These are phyloP conservation scores for Neotropicomus parvogracilis DNA, from an alignment of 1,284 basidiomycete genomes.

Conservation along the genomic window DNA sequence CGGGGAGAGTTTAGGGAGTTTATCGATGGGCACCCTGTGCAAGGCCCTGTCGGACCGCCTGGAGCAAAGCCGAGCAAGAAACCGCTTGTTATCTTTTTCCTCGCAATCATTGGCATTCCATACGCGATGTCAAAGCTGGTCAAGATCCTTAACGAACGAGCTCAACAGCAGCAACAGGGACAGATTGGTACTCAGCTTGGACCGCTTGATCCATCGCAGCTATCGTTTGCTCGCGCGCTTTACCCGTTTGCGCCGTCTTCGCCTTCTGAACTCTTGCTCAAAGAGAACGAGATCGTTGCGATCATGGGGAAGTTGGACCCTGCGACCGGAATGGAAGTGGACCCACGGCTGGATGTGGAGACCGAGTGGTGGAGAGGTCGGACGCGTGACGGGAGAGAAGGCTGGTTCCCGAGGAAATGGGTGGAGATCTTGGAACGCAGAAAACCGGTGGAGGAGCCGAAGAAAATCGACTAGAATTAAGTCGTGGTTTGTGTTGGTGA, in stretches of 20 bases:
- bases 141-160: constrained; percentile 69
- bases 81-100: constrained; percentile 90
- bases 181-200: constrained; percentile 43
- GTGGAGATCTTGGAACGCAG: constrained; percentile 68
- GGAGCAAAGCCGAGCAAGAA: constrained; percentile 74
- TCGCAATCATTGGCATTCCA: constrained; percentile 93
- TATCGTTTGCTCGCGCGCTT: constrained; percentile 78
- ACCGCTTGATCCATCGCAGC: constrained; percentile 65
- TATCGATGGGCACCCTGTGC: constrained; percentile 60
- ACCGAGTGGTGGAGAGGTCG: constrained; percentile 96
- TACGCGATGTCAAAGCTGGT: constrained; percentile 93
- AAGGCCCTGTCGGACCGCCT: constrained; percentile 45
- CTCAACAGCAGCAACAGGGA: constrained; percentile 43
- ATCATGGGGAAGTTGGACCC: constrained; percentile 83
- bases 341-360: constrained; percentile 69
- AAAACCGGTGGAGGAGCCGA: constrained; percentile 30
- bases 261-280: constrained; percentile 77
- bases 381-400: constrained; percentile 89
- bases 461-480: constrained; percentile 40
- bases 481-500: background rate
- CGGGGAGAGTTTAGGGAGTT: constrained; percentile 68
- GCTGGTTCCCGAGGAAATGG: constrained; percentile 96
- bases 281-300: constrained; percentile 93
- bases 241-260: constrained; percentile 24
- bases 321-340: constrained; percentile 62